Evolutionary conservation across 345 rosid species (phyloP).

Genomic region (Viola odorata): DNA sequence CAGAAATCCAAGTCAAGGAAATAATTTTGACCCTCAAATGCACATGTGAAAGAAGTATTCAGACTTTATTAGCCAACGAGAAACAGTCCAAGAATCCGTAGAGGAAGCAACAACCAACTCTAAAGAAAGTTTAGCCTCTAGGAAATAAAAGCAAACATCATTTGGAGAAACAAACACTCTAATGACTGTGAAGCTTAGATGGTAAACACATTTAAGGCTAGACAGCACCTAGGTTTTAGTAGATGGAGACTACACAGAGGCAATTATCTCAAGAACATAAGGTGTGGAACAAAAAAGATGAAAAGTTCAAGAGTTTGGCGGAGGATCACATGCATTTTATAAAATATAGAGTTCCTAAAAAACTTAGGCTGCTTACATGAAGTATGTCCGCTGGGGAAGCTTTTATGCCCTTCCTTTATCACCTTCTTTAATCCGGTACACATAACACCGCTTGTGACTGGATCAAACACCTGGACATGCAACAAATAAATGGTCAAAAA

Average conservation of each 20-base stretch:
- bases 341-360: background rate
- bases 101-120: background rate
- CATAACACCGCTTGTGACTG: conserved; percentile 51
- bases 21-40: too few species aligned
- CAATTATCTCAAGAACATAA: conserved; percentile 6
- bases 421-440: conserved; percentile 68
- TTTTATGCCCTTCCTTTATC: conserved; percentile 88
- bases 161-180: background rate
- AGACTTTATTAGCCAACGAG: too few species aligned
- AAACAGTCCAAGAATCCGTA: too few species aligned
- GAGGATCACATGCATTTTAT: background rate
- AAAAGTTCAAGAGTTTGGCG: background rate
- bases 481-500: conserved; percentile 12
- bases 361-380: conserved; percentile 54
- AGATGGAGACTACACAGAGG: background rate
- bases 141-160: background rate
- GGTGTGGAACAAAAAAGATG: background rate
- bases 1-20: too few species aligned
- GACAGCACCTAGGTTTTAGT: background rate
- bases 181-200: background rate
- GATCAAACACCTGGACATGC: conserved; percentile 47
- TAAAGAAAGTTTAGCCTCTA: background rate
- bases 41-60: too few species aligned
- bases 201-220: background rate
- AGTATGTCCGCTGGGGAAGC: conserved; percentile 96